Conservation (phyloP, 2,329 filamentous ascomycete species). For the Aureobasidium melanogenum region DNA sequence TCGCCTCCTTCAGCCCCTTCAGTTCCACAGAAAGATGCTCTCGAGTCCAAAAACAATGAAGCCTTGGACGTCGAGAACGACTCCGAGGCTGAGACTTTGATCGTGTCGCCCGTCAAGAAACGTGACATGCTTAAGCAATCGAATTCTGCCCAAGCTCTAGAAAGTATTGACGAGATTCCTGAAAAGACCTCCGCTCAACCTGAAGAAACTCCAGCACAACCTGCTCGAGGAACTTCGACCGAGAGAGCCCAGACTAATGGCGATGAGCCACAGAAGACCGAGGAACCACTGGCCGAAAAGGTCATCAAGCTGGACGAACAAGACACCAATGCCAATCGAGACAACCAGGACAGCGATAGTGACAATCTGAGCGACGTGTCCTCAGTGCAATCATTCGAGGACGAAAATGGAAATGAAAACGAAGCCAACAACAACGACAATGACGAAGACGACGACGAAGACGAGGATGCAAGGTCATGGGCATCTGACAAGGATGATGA, state of each 20-base stretch:
- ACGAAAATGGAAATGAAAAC: neutral
- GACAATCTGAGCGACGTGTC: slow-evolving; percentile 23
- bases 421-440: neutral
- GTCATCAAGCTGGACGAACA: neutral
- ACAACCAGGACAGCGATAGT: slow-evolving; percentile 20
- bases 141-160: neutral
- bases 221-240: neutral
- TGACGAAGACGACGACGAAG: slow-evolving; percentile 7
- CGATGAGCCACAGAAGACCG: slow-evolving; percentile 19
- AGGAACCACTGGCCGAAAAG: neutral
- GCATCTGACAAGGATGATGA: slow-evolving; percentile 14
- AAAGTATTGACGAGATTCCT: neutral
- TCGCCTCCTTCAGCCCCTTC: neutral
- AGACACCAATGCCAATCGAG: neutral
- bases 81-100: slow-evolving; percentile 43
- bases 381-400: slow-evolving; percentile 20
- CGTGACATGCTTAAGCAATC: slow-evolving; percentile 28
- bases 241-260: slow-evolving; percentile 26
- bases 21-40: neutral
- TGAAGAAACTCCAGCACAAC: neutral
- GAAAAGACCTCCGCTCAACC: neutral
- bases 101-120: slow-evolving; percentile 35
- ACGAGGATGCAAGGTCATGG: slow-evolving; percentile 12
- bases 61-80: slow-evolving; percentile 28
- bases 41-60: neutral